Base-by-base conservation (phyloP, 768 basidiomycete species). In the Mycena galericulata region DNA sequence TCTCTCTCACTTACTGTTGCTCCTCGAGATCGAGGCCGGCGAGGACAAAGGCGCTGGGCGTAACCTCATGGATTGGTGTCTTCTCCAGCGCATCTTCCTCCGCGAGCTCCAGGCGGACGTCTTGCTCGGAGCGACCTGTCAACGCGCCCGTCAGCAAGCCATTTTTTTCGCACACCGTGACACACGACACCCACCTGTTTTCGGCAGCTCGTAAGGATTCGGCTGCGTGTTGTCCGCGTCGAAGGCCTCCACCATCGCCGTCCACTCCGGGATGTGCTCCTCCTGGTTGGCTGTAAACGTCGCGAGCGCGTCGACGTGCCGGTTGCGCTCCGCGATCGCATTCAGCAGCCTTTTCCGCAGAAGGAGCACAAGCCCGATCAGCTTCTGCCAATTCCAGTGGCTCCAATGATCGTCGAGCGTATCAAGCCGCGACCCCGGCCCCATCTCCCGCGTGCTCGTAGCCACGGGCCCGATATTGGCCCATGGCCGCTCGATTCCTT, bases 381-480 rank as follows among this genome's bases (percentile, higher is more conserved):
- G 58, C 47, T 80, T 81, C 61, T 65, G 63, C 78, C 79, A 80
- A 60, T 87, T 83, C 55, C 71, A 76, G 49, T 81, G 78, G 11
- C 70, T 68, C 45, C 79, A 79, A 12, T 79, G 75, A 20, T 83
- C 80, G 47, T 86, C 81, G 1, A 86, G 64, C 0, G 75, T 75
- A 24, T 81, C 79, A 2, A 68, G 53, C 0, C 75, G 29, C 46
- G 77, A 62, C n/a, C 81, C 69, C 0, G 75, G 75, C 0, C 73
- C 74, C 80, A 81, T 83, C 27, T 81, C 77, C 10, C 73, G 62
- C 0, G 78, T 81, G 45, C 75, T 76, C 1, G 68, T 59, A 1
- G 77, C 74, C 0, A 72, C 65, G 0, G 62, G 49, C 43, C 82
- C 81, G 6, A n/a, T n/a, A n/a, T n/a, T n/a, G n/a, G n/a, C n/a